Base-by-base conservation (phyloP, 306 rosid species). In the Fagus sylvatica region DNA sequence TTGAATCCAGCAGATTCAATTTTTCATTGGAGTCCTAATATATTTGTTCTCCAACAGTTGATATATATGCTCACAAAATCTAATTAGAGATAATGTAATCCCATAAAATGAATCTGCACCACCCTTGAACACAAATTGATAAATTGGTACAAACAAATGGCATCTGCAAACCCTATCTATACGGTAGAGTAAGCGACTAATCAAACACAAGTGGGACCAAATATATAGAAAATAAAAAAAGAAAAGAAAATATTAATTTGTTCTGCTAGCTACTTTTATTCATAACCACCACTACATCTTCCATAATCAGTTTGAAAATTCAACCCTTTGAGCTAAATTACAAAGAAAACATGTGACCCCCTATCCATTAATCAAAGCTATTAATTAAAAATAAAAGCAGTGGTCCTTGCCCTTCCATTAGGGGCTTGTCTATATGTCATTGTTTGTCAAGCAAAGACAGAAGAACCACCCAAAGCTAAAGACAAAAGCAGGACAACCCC, bases 391-490 rank as follows among this genome's bases (percentile, higher is more conserved):
- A 22, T 22, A 22, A 78, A 66, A 60, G 57, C 22, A 64, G 93
- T 89, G 96, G 93, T 89, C 96, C 96, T 79, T 76, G 16, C 69
- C 72, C 77, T 73, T 72, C 80, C 82, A 81, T 81, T 54, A 77
- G 90, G 90, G 70, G 73, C 79, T 73, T 85, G 90, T 87, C 80
- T 77, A 78, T 71, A 67, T 84, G 92, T 81, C 88, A 57, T 78
- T 77, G 85, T 88, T 88, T 87, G 86, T 87, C 86, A 87, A 87
- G 84, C 84, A 83, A 82, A 86, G 89, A 87, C 88, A 92, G 76
- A 84, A 80, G 88, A 90, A 86, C 86, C 82, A 81, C 84, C 87
- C 96, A 93, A 87, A 84, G 91, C 87, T 80, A 86, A 81, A 87
- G 92, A 93, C 97, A 93, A 90, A 86, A 48, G 49, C 83, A 83